A percentile compares a stretch with the other conserved stretches of the same genome.
phyloP scores from a whole-genome alignment of 768 basidiomycete species.

The Suillus cothurnatus region DNA sequence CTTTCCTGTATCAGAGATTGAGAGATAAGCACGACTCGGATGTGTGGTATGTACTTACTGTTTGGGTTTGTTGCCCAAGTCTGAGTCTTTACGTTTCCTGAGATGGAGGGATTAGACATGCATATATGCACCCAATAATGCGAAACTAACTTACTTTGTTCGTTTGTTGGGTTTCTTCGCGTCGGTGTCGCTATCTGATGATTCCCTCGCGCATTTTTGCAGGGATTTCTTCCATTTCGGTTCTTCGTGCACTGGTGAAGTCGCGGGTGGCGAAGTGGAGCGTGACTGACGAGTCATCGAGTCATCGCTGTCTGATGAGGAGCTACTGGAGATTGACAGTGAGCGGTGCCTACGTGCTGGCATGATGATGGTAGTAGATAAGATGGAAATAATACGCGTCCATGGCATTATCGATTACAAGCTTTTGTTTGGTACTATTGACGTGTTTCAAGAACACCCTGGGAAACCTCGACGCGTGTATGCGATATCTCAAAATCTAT shows the following conservation, averaged over 20 bases:
- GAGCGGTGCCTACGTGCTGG: not conserved
- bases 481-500: too few species aligned
- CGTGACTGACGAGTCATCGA: not conserved
- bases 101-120: not conserved
- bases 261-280: too few species aligned
- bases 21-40: too few species aligned
- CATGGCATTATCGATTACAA: too few species aligned
- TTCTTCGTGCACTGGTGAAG: not conserved
- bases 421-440: not conserved
- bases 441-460: not conserved
- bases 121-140: not conserved
- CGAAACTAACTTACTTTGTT: not conserved
- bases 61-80: not conserved
- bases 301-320: not conserved
- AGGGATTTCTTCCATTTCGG: not conserved
- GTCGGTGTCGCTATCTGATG: not conserved
- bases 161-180: not conserved
- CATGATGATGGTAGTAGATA: not conserved
- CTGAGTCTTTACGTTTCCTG: not conserved
- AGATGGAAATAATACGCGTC: not conserved
- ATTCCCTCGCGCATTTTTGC: not conserved
- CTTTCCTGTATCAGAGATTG: not conserved
- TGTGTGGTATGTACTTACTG: not conserved
- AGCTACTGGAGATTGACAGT: not conserved
- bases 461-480: too few species aligned